A percentile compares a stretch with the other conserved stretches of the same genome.
Evolutionary conservation across 192 early-diverging fungal genomes (phyloP).

Genomic region (Kappamyces sp.): DNA sequence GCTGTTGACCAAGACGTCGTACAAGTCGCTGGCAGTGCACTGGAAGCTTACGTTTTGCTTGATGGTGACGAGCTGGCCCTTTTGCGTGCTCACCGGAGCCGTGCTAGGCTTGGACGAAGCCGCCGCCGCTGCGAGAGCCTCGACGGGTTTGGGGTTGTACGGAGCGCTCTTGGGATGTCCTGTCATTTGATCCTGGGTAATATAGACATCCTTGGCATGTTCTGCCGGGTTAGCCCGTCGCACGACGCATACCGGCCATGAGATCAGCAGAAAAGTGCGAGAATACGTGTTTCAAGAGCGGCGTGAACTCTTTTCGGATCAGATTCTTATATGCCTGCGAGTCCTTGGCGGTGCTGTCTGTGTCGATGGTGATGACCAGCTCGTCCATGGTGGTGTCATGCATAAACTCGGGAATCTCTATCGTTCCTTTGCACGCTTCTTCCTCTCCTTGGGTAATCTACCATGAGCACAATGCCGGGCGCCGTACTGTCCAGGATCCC

Average conservation of each 20-base stretch:
- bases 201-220: constrained; percentile 78
- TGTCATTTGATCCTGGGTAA: constrained; percentile 55
- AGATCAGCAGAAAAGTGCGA: neutral
- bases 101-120: constrained; percentile 5
- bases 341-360: too few relatives aligned
- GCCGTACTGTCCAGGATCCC: constrained; percentile 59
- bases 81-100: constrained; percentile 5
- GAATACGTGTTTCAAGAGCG: too few relatives aligned
- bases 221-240: constrained; percentile 25
- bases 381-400: constrained; percentile 83
- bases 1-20: constrained; percentile 71
- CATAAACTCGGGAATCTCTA: constrained; percentile 82
- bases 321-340: too few relatives aligned
- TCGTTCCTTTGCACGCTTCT: constrained; percentile 48
- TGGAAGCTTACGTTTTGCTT: constrained; percentile 76
- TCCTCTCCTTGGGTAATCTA: neutral
- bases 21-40: constrained; percentile 73
- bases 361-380: constrained; percentile 58
- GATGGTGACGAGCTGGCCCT: constrained; percentile 48
- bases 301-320: too few relatives aligned
- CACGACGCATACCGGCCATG: neutral
- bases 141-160: constrained; percentile 46
- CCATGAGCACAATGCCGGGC: neutral
- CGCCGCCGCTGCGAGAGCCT: constrained; percentile 19
- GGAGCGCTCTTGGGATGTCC: constrained; percentile 40